Evolutionary conservation across 106 monocot species (phyloP), one percentile per base, ranked within the genome.

Genomic region (Dendrobium huoshanense): DNA sequence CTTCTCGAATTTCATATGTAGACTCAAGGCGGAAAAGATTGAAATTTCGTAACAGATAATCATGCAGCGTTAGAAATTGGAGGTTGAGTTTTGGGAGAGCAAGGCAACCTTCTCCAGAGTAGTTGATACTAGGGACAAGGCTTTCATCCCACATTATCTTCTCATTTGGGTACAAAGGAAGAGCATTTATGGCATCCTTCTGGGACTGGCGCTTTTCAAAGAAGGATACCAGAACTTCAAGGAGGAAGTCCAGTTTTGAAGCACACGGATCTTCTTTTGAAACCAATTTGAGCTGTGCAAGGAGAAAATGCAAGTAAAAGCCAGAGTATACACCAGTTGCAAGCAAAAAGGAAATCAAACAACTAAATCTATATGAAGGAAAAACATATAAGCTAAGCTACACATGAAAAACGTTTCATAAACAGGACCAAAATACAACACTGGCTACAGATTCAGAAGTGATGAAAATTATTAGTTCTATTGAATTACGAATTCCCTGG

Each of bases 71-170:
- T 27, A 99, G 80, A 77, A 99, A 99, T 55, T 99, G 99, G 29
- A 99, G 90, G 75, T 99, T 99, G 61, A 99, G 95, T 82, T 99
- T 99, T 67, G 99, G 99, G 22, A 99, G 92, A 67, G 99, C 99
- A 42, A 99, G 87, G 78, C 99, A 99, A 2, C 99, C 99, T 86
- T 99, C 99, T 55, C 99, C 99, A 49, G 93, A 95, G 79, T 99
- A 99, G 83, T 99, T 99, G 55, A 99, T 99, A 82, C 99, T 99
- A 48, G 99, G 99, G 58, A 99, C 95, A 72, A 99, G 59, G 75
- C 95, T 95, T 70, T 99, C 99, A 85, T 99, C 93, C 99, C 99
- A 99, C 99, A 99, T 99, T 83, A 99, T 93, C 86, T 99, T 91
- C 78, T 99, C 99, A 55, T 99, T 99, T 64, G 99, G 99, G 80